phyloP scores from a whole-genome alignment of 176 grass and related monocot genomes.

The Canna indica region DNA sequence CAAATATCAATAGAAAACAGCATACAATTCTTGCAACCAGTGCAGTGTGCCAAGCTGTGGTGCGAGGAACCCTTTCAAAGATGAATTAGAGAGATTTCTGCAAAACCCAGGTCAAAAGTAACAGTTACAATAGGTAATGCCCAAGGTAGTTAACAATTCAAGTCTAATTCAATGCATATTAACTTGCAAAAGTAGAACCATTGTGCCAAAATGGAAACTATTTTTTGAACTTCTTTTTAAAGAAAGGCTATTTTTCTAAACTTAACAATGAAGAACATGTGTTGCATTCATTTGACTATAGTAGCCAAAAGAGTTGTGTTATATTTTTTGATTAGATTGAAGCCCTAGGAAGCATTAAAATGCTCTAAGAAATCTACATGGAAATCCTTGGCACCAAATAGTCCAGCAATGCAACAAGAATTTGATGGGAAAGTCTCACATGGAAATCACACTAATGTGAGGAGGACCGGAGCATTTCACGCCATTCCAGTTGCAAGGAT shows the following conservation, averaged over 20 bases:
- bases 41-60: conserved; percentile 42
- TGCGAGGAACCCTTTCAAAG: conserved; percentile 56
- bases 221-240: no score
- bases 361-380: no score
- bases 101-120: conserved; percentile 1
- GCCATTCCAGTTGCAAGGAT: conserved; percentile 59
- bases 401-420: conserved; percentile 1
- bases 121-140: background rate
- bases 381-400: background rate
- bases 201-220: no score
- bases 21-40: conserved; percentile 64
- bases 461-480: conserved; percentile 36
- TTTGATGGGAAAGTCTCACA: conserved; percentile 40
- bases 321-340: background rate
- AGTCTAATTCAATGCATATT: no score
- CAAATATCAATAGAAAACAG: background rate
- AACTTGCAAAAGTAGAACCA: background rate
- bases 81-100: conserved; percentile 62
- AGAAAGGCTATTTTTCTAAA: no score
- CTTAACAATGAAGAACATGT: background rate
- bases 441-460: conserved; percentile 42
- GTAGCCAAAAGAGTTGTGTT: no score
- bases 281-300: background rate
- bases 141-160: background rate
- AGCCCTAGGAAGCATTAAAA: no score